Percentiles rank a stretch among this genome's conserved stretches.
Conservation (phyloP, 2,329 filamentous ascomycete species). For the Ascochyta pisi region DNA sequence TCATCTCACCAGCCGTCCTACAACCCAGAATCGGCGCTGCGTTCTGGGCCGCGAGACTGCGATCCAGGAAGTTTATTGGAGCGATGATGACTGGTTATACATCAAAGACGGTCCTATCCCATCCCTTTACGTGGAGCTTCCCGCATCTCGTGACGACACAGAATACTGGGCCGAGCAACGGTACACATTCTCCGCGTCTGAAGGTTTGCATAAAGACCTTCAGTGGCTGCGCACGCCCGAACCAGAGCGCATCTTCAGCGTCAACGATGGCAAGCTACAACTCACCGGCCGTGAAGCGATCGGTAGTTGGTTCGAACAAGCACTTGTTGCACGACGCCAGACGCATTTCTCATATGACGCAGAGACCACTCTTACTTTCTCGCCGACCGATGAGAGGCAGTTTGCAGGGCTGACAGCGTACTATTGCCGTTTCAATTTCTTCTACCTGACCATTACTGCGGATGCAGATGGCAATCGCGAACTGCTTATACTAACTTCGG, state of each 20-base stretch:
- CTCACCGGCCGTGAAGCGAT: slow-evolving; percentile 62
- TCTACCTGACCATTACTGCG: slow-evolving; percentile 67
- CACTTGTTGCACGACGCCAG: slow-evolving; percentile 63
- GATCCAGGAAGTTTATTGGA: slow-evolving; percentile 67
- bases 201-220: slow-evolving; percentile 60
- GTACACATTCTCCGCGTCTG: slow-evolving; percentile 56
- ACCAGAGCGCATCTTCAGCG: slow-evolving; percentile 54
- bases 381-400: slow-evolving; percentile 64
- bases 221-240: slow-evolving; percentile 64
- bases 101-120: slow-evolving; percentile 61
- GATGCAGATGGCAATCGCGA: slow-evolving; percentile 64
- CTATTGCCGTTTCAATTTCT: slow-evolving; percentile 70
- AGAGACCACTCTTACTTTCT: slow-evolving; percentile 62
- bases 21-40: slow-evolving; percentile 41
- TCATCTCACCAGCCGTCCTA: slow-evolving; percentile 45
- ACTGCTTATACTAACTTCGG: slow-evolving; percentile 63
- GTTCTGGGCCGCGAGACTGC: slow-evolving; percentile 47
- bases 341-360: slow-evolving; percentile 68
- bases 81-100: slow-evolving; percentile 68
- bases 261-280: slow-evolving; percentile 57
- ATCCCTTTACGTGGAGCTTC: slow-evolving; percentile 51
- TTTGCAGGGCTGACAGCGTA: slow-evolving; percentile 68
- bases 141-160: slow-evolving; percentile 36
- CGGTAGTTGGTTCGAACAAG: slow-evolving; percentile 57
- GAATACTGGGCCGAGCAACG: slow-evolving; percentile 52